Evolutionary conservation across 331 rosid genomes (phyloP), one percentile per base, ranked within the genome.

Genomic region (Acacia pycnantha): DNA sequence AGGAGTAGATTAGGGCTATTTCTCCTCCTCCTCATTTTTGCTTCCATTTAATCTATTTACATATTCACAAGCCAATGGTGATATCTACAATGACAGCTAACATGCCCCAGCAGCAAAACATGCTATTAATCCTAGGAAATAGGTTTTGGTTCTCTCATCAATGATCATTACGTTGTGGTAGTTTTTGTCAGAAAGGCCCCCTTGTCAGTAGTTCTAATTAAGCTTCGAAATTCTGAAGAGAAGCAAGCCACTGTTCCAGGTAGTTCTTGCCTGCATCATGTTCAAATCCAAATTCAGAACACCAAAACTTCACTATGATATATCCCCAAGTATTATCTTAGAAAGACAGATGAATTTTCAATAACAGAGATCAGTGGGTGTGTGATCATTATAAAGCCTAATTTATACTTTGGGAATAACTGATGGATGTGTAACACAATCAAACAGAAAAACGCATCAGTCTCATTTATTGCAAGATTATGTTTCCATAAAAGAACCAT

Each of bases 171-270:
- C 73, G 71, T 11, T 37, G 66, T 44, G 58, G 53, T 35, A 69
- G 68, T 40, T 56, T 56, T 41, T 21, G 81, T 76, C 79, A 78
- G 46, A 41, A 70, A 27, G 64, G 74, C 50, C 22, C 59, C 48
- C 31, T 53, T 3, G 66, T 8, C 35, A 29, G 15, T 22, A 62
- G 43, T 79, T 3, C 15, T 44, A 18, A 61, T 77, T 88, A 86
- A 31, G 87, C 85, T 58, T 82, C 86, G 33, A 87, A 83, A 70
- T 76, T 89, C 80, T 78, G 88, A 70, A 90, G 82, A 76, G 91
- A 92, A 73, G 93, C 87, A 27, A 94, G 86, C 92, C 88, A 90
- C 47, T 89, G 89, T 79, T 89, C 90, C 93, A 89, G 82, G 77
- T 87, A 82, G 77, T 77, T 87, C 83, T 86, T 88, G 85, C 93